These are phyloP conservation scores for Dicorynia guianensis DNA, from an alignment of 306 rosid genomes.

Conservation along the genomic window DNA sequence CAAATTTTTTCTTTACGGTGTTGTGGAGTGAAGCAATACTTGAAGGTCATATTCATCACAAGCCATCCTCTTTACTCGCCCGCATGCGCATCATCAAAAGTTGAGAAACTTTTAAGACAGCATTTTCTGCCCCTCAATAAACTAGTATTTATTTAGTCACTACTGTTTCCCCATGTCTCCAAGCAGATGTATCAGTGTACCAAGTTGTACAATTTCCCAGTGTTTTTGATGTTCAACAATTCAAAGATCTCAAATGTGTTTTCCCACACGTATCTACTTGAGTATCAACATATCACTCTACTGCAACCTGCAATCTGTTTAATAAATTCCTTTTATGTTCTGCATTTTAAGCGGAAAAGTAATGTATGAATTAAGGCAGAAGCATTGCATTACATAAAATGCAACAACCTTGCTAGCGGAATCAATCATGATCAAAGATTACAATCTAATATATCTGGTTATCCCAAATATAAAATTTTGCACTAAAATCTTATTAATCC, in stretches of 20 bases:
- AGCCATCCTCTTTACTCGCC: conserved; percentile 27
- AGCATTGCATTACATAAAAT: conserved; percentile 2
- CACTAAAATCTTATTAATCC: conserved; percentile 2
- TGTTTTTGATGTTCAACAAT: conserved; percentile 28
- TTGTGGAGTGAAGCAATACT: conserved; percentile 34
- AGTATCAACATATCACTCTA: neutral
- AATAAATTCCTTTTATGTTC: conserved; percentile 9
- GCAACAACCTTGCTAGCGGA: neutral
- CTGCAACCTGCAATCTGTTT: neutral
- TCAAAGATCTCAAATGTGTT: neutral
- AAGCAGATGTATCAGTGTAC: conserved; percentile 30
- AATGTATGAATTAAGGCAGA: neutral
- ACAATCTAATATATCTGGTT: too few species aligned
- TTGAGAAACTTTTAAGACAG: conserved; percentile 30
- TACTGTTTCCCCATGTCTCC: conserved; percentile 1
- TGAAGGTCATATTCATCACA: conserved; percentile 18
- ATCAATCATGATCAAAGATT: neutral
- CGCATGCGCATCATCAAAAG: neutral
- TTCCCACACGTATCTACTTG: neutral
- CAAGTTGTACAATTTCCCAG: neutral
- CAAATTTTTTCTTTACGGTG: conserved; percentile 37
- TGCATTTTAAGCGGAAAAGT: conserved; percentile 5
- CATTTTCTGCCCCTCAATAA: neutral
- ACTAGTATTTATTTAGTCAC: conserved; percentile 5
- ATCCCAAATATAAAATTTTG: neutral